Percentiles rank a stretch among this genome's conserved stretches.
These are phyloP conservation scores for Priceomyces melissophilus DNA, from an alignment of 805 yeast species.

Conservation along the genomic window DNA sequence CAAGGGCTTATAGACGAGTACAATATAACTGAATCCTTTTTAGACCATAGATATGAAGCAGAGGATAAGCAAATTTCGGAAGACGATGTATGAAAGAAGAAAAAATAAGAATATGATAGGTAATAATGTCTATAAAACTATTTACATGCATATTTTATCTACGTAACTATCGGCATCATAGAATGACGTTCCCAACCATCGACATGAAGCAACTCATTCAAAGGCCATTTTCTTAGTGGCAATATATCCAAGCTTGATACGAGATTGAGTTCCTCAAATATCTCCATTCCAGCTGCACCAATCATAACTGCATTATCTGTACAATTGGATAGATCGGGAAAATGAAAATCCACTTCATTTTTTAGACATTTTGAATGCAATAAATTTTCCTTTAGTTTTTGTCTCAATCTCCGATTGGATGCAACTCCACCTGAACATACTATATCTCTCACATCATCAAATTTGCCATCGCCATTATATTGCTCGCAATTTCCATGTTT, in stretches of 20 bases:
- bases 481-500: conserved; percentile 22
- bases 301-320: conserved; percentile 97
- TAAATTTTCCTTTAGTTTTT: conserved; percentile 42
- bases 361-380: conserved; percentile 10
- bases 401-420: conserved; percentile 59
- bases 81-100: conserved; percentile 3
- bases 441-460: conserved; percentile 47
- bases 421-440: conserved; percentile 96
- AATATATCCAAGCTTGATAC: conserved; percentile 51
- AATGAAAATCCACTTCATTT: conserved; percentile 40
- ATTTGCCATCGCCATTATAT: conserved; percentile 31
- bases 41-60: conserved; percentile 39
- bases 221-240: conserved; percentile 85
- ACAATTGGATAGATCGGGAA: conserved; percentile 71
- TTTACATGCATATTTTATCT: conserved; percentile 5
- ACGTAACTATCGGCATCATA: conserved; percentile 15
- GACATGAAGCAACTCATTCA: conserved; percentile 46
- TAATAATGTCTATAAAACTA: background rate
- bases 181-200: conserved; percentile 51
- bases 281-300: conserved; percentile 94
- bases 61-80: conserved; percentile 23
- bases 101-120: background rate
- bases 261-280: conserved; percentile 53
- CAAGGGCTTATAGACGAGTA: conserved; percentile 48
- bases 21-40: conserved; percentile 52